Conservation (phyloP, 108 stramenopile genomes). For the Mediolabrus comicus region DNA sequence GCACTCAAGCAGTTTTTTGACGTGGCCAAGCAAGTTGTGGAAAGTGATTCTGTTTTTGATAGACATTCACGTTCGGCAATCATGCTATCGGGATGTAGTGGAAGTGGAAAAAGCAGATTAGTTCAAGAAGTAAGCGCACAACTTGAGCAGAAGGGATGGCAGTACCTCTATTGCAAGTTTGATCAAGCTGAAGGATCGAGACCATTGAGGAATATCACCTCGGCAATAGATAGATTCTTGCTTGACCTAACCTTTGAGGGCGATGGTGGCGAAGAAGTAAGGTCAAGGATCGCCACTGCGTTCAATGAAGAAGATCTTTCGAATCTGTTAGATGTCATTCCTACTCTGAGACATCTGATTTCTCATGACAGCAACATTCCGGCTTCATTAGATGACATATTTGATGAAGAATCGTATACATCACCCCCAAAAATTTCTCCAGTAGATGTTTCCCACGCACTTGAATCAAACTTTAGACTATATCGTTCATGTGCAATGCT, state of each 20-base stretch:
- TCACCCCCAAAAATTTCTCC: not conserved
- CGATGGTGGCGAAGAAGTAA: not conserved
- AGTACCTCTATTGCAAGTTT: slow-evolving; percentile 5
- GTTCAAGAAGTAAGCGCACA: not conserved
- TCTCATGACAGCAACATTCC: too few relatives aligned
- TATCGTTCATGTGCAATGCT: not conserved
- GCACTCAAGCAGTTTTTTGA: not conserved
- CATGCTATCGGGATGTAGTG: not conserved
- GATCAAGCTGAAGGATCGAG: not conserved
- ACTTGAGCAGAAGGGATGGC: slow-evolving; percentile 6
- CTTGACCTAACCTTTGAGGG: not conserved
- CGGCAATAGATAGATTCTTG: slow-evolving; percentile 12
- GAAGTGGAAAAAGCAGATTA: slow-evolving; percentile 1
- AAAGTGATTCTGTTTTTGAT: not conserved
- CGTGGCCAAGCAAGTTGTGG: too few relatives aligned
- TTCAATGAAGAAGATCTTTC: not conserved
- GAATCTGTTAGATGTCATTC: not conserved
- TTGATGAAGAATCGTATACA: not conserved
- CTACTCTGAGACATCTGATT: not conserved
- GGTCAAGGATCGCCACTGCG: not conserved
- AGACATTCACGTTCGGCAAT: not conserved
- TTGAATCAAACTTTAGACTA: not conserved
- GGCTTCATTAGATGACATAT: not conserved
- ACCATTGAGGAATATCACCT: not conserved
- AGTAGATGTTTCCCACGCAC: not conserved